Percentiles rank a stretch among this genome's conserved stretches.
Evolutionary conservation across 2,329 filamentous ascomycete genomes (phyloP).

Genomic region (Aspergillus alliaceus): DNA sequence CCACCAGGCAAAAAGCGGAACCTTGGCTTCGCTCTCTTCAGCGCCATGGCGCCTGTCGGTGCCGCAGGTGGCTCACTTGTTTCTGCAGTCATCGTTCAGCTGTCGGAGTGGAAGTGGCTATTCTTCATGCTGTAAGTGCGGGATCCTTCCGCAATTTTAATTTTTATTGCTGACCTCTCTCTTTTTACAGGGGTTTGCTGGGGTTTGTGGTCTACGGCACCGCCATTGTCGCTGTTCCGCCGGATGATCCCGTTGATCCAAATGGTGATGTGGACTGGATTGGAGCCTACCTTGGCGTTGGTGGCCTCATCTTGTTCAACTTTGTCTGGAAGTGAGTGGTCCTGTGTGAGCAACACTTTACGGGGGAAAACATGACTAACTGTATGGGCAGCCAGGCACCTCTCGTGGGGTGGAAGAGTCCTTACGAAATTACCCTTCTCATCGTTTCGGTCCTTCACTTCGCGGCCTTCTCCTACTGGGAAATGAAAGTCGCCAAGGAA

Average conservation of each 20-base stretch:
- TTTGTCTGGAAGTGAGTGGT: conserved; percentile 58
- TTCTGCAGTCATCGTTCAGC: conserved; percentile 37
- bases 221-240: conserved; percentile 25
- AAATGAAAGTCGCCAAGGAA: conserved; percentile 43
- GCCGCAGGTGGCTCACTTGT: no score
- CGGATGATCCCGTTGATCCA: conserved; percentile 3
- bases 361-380: no score
- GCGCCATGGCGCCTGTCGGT: conserved; percentile 50
- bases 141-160: conserved; percentile 6
- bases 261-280: conserved; percentile 35
- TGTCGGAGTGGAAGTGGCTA: conserved; percentile 11
- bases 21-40: conserved; percentile 57
- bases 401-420: conserved; percentile 51
- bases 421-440: conserved; percentile 57
- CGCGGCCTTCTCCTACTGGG: conserved; percentile 54
- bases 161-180: conserved; percentile 15
- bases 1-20: conserved; percentile 57
- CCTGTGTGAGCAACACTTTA: not conserved
- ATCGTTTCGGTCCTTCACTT: conserved; percentile 58
- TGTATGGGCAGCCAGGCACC: conserved; percentile 48
- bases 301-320: conserved; percentile 61
- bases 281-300: conserved; percentile 50
- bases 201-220: conserved; percentile 40
- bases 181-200: not conserved
- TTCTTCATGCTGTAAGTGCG: not conserved